phyloP scores from a whole-genome alignment of 768 basidiomycete genomes.

The Leccinum imitatum region DNA sequence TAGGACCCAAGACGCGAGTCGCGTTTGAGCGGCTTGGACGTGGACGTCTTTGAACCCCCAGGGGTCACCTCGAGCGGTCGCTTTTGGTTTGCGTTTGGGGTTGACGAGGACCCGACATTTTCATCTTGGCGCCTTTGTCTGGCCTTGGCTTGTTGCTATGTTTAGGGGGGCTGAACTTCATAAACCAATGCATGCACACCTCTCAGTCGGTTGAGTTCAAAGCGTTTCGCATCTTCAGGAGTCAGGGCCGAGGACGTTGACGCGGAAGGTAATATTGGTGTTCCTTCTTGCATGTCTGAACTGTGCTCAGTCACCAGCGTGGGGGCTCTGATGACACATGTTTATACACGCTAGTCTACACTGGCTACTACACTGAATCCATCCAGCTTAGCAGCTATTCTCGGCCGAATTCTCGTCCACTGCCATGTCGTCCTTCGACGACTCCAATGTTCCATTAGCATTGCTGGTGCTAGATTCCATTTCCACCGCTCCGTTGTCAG shows the following conservation, averaged over 20 bases:
- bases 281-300: constrained; percentile 9
- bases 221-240: constrained; percentile 66
- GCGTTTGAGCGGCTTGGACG: constrained; percentile 57
- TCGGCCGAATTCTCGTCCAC: constrained; percentile 22
- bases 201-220: constrained; percentile 79
- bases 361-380: not conserved
- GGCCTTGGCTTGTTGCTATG: constrained; percentile 59
- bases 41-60: constrained; percentile 60
- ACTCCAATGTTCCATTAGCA: constrained; percentile 14
- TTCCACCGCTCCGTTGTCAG: constrained; percentile 18
- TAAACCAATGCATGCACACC: constrained; percentile 39
- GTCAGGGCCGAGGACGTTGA: constrained; percentile 38
- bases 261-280: constrained; percentile 2
- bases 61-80: constrained; percentile 62
- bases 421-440: constrained; percentile 27
- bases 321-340: constrained; percentile 18
- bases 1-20: constrained; percentile 85
- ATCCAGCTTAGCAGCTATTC: constrained; percentile 5
- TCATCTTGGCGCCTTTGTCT: constrained; percentile 67
- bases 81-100: constrained; percentile 68
- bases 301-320: not conserved
- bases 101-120: constrained; percentile 44
- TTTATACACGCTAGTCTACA: constrained; percentile 7
- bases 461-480: constrained; percentile 18
- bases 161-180: constrained; percentile 1